Evolutionary conservation across 2,329 filamentous ascomycete species (phyloP).

Genomic region (Colletotrichum liriopes): DNA sequence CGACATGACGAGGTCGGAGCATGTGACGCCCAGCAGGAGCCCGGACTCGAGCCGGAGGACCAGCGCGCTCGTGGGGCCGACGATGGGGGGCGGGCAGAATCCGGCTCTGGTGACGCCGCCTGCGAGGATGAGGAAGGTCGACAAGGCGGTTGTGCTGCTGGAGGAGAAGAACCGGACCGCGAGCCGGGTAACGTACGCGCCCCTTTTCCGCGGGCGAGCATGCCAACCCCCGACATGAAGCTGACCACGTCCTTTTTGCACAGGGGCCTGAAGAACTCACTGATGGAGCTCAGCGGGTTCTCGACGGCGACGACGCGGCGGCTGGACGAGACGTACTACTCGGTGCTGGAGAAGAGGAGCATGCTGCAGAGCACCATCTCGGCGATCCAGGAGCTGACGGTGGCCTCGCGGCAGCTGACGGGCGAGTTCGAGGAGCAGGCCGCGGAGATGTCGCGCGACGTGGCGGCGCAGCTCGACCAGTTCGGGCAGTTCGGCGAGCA

Average conservation of each 20-base stretch:
- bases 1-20: conserved; percentile 63
- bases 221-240: not conserved
- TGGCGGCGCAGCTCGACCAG: conserved; percentile 71
- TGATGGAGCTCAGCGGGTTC: conserved; percentile 70
- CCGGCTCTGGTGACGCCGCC: conserved; percentile 10
- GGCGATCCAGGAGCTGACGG: conserved; percentile 77
- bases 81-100: conserved; percentile 45
- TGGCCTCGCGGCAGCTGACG: conserved; percentile 71
- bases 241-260: conserved; percentile 11
- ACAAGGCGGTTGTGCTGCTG: conserved; percentile 56
- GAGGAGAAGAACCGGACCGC: conserved; percentile 60
- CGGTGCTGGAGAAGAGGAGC: conserved; percentile 78
- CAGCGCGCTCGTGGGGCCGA: conserved; percentile 54
- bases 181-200: conserved; percentile 59
- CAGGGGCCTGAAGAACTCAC: conserved; percentile 68
- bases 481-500: conserved; percentile 77
- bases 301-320: conserved; percentile 75
- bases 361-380: conserved; percentile 75
- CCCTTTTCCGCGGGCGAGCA: not conserved
- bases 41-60: conserved; percentile 61
- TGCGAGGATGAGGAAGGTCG: conserved; percentile 47
- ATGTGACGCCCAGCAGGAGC: conserved; percentile 60
- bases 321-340: conserved; percentile 83
- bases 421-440: conserved; percentile 73
- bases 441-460: conserved; percentile 71